These are phyloP conservation scores for Saccharomycopsis babjevae DNA, from an alignment of 805 yeast species.

Conservation along the genomic window DNA sequence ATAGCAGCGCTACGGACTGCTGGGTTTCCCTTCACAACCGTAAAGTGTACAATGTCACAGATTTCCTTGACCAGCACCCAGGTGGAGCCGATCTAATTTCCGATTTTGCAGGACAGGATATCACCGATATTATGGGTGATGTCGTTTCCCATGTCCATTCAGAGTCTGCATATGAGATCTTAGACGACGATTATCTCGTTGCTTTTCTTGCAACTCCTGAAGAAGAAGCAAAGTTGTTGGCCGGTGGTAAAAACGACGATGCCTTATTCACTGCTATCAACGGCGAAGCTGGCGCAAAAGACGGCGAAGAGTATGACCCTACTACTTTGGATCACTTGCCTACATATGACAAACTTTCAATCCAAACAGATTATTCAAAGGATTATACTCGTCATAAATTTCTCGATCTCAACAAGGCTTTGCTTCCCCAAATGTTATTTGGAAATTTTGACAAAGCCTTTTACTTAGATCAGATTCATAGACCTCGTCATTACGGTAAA, in stretches of 20 bases:
- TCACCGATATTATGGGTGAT: constrained; percentile 37
- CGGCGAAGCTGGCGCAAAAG: constrained; percentile 21
- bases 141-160: constrained; percentile 65
- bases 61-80: constrained; percentile 57
- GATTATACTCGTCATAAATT: constrained; percentile 77
- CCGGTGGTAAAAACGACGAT: constrained; percentile 48
- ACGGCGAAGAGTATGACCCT: constrained; percentile 32
- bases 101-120: constrained; percentile 31
- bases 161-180: constrained; percentile 75
- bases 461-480: constrained; percentile 90
- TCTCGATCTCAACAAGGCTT: constrained; percentile 74
- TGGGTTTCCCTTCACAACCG: constrained; percentile 64
- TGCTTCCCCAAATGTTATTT: constrained; percentile 68
- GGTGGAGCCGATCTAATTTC: constrained; percentile 49
- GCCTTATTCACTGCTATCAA: constrained; percentile 34
- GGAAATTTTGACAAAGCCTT: constrained; percentile 77
- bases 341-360: constrained; percentile 56
- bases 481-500: constrained; percentile 96
- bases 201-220: constrained; percentile 76
- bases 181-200: constrained; percentile 63
- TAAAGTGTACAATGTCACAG: constrained; percentile 31
- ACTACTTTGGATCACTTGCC: constrained; percentile 59
- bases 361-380: constrained; percentile 65
- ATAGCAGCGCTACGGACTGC: constrained; percentile 44
- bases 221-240: constrained; percentile 63